These are phyloP conservation scores for Acephala macrosclerotiorum DNA, from an alignment of 2,329 filamentous ascomycete species.

Conservation along the genomic window DNA sequence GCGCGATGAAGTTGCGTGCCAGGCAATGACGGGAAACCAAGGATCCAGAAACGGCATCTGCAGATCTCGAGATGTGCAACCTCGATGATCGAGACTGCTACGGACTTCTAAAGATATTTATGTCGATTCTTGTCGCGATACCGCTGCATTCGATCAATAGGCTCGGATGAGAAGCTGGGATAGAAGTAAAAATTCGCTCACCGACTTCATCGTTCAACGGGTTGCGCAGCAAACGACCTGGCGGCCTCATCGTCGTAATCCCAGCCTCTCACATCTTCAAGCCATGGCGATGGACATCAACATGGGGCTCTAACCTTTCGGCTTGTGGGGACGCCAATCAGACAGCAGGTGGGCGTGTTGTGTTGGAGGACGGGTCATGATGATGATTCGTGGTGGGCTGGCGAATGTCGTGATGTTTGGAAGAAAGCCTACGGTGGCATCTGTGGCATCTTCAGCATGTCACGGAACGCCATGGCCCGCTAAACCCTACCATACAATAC, in stretches of 20 bases:
- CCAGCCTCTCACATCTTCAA: not conserved
- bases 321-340: conserved; percentile 1
- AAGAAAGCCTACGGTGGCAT: not conserved
- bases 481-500: not conserved
- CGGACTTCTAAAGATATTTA: not conserved
- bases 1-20: not conserved
- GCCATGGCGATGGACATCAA: not conserved
- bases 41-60: not conserved
- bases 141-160: not conserved
- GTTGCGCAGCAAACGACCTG: not conserved
- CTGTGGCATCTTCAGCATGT: not conserved
- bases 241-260: not conserved
- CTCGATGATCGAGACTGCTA: not conserved
- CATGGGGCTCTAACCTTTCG: not conserved
- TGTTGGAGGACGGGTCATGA: not conserved
- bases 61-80: not conserved
- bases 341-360: not conserved
- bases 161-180: not conserved
- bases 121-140: not conserved
- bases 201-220: too few species aligned
- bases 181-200: not conserved
- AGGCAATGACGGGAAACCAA: not conserved
- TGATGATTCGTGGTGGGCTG: not conserved
- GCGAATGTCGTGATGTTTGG: not conserved
- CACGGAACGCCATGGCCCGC: not conserved